phyloP scores from a whole-genome alignment of 2,329 filamentous ascomycete species.

The Fusarium brachygibbosum region DNA sequence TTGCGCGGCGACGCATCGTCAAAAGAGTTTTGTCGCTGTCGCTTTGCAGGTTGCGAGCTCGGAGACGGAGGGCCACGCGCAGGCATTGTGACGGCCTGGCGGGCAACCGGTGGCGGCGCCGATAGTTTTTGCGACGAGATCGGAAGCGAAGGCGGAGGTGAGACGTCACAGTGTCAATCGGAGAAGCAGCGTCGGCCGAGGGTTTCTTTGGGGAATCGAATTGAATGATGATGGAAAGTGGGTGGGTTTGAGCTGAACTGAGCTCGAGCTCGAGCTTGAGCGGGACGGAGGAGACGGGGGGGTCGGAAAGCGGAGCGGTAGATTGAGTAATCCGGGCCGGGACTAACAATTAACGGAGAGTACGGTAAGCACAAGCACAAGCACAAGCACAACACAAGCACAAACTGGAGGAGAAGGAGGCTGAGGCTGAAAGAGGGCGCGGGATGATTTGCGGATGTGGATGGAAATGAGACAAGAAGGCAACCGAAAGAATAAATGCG shows the following conservation, averaged over 20 bases:
- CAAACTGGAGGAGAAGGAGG: conserved; percentile 10
- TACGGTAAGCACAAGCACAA: neutral
- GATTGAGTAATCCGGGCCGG: conserved; percentile 40
- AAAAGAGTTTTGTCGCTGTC: conserved; percentile 67
- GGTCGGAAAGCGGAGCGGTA: conserved; percentile 39
- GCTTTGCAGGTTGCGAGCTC: conserved; percentile 67
- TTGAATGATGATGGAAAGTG: conserved; percentile 34
- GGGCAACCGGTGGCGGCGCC: conserved; percentile 44
- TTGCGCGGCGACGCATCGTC: conserved; percentile 60
- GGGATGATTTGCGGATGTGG: conserved; percentile 8
- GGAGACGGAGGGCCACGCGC: conserved; percentile 66
- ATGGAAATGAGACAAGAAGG: conserved; percentile 23
- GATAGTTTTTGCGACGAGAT: conserved; percentile 36
- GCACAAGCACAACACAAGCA: neutral
- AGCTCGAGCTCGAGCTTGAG: conserved; percentile 23
- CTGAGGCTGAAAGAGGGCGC: conserved; percentile 6
- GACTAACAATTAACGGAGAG: conserved; percentile 22
- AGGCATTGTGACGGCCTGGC: conserved; percentile 53
- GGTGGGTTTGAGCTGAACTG: conserved; percentile 27
- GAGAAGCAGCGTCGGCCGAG: conserved; percentile 4
- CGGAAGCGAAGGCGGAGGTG: conserved; percentile 17
- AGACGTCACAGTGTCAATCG: conserved; percentile 16
- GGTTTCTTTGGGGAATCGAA: conserved; percentile 1
- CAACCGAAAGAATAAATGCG: conserved; percentile 14
- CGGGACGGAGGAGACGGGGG: conserved; percentile 38